Evolutionary conservation across 495 filamentous ascomycete species (phyloP), one percentile per base, ranked within the genome.

Genomic region (Neurospora sp.): DNA sequence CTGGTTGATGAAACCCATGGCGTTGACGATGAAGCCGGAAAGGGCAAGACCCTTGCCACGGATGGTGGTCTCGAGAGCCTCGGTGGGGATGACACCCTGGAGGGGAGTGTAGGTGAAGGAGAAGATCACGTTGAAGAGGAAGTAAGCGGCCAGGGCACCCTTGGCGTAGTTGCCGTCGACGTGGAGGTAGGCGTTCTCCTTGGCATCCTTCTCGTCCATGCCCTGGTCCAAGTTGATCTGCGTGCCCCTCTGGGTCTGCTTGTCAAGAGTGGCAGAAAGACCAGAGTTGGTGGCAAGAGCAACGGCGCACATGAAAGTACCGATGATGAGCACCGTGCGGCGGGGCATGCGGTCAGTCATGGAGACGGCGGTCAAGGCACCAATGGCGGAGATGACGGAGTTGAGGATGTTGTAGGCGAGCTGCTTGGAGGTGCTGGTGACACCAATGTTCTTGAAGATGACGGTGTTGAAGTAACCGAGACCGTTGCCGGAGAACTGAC

Each of bases 61-160:
- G 38, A 80, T 84, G 7, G 83, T 85, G 14, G 83, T 86, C 75
- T 86, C 84, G 37, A 86, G 81, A 37, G 85, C 83, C 68, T 89
- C 84, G 35, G 86, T 83, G 37, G 89, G 88, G 71, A 90, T 89
- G 31, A 89, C 84, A 71, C 84, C 86, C 31, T 89, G 83, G 37
- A 91, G 82, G 12, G 88, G 88, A 18, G 88, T 90, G 80, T 87
- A 89, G 14, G 85, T 88, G 73, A 89, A 85, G 9, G 85, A 87
- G 76, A 88, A 90, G 76, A 88, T 85, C 61, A 88, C 82, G 72
- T 90, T 88, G 79, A 89, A 90, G 4, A 91, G 77, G 76, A 87
- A 87, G 78, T 85, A 85, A 2, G 82, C 82, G 10, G 84, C 84
- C 41, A 85, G 77, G 16, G 83, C 84, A 31, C 82, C 83, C 74